Conservation (phyloP, 768 basidiomycete genomes). For the Pseudohyphozyma bogoriensis region DNA sequence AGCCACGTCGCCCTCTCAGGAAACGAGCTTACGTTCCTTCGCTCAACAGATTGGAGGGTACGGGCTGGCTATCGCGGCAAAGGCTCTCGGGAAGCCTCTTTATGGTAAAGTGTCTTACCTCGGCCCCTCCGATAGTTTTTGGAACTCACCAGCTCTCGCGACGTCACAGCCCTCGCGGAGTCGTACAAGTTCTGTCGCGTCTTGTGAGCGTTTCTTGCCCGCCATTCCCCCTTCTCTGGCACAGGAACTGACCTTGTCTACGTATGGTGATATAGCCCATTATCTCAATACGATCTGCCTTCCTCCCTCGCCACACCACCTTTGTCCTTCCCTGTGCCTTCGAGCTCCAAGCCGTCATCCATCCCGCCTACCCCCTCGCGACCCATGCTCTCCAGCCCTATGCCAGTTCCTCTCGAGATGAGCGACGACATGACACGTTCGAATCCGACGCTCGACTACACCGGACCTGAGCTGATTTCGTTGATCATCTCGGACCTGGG, state of each 20-base stretch:
- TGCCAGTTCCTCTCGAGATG: conserved; percentile 45
- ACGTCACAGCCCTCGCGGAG: conserved; percentile 21
- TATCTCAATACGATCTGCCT: background rate
- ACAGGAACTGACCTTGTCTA: conserved; percentile 1
- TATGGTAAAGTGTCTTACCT: conserved; percentile 54
- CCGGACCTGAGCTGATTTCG: conserved; percentile 85
- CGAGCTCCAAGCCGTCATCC: background rate
- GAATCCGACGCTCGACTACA: conserved; percentile 89
- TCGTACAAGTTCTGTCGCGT: conserved; percentile 93
- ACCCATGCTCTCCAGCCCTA: conserved; percentile 16
- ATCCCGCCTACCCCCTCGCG: conserved; percentile 25
- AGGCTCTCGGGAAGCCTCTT: conserved; percentile 87
- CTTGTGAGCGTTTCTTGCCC: conserved; percentile 42
- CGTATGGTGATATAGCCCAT: background rate
- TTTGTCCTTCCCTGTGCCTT: conserved; percentile 49
- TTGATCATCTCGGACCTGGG: conserved; percentile 92
- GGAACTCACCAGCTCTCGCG: background rate
- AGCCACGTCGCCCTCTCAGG: background rate
- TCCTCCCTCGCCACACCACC: conserved; percentile 68
- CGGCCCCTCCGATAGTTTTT: conserved; percentile 79
- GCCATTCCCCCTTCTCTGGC: background rate
- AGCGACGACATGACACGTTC: conserved; percentile 68
- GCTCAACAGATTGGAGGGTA: conserved; percentile 64
- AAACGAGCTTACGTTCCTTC: conserved; percentile 29
- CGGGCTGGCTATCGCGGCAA: conserved; percentile 92